phyloP scores from a whole-genome alignment of 257 asterid genomes.

The Scutellaria minor region DNA sequence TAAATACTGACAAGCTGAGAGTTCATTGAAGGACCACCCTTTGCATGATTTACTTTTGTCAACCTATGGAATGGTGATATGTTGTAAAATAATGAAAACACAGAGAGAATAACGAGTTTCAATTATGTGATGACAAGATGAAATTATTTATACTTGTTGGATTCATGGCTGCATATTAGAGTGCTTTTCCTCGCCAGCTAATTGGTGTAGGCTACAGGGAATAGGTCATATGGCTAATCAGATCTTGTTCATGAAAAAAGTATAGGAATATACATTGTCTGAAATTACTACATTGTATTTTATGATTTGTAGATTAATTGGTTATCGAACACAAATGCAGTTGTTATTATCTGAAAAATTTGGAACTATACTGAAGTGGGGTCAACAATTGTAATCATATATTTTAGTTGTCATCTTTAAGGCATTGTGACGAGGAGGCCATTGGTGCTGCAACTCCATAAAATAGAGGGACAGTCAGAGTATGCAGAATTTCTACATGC shows the following conservation, averaged over 20 bases:
- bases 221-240: neutral
- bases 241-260: conserved; percentile 2
- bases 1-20: neutral
- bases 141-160: neutral
- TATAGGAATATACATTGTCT: neutral
- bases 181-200: neutral
- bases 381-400: conserved; percentile 19
- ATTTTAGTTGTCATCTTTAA: conserved; percentile 34
- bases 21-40: conserved; percentile 9
- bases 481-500: conserved; percentile 96
- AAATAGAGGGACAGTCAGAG: conserved; percentile 80
- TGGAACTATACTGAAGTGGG: conserved; percentile 1
- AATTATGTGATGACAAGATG: neutral
- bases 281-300: neutral
- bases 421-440: conserved; percentile 99
- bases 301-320: neutral
- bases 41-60: neutral
- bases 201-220: neutral
- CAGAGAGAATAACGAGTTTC: neutral
- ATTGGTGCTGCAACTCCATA: conserved; percentile 93
- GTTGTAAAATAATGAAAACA: neutral
- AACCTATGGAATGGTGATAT: conserved; percentile 2
- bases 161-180: conserved; percentile 1
- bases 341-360: conserved; percentile 10
- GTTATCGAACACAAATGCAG: conserved; percentile 1